Base-by-base conservation (phyloP, 202 grass and related monocot species). In the Saccharum hybrid region DNA sequence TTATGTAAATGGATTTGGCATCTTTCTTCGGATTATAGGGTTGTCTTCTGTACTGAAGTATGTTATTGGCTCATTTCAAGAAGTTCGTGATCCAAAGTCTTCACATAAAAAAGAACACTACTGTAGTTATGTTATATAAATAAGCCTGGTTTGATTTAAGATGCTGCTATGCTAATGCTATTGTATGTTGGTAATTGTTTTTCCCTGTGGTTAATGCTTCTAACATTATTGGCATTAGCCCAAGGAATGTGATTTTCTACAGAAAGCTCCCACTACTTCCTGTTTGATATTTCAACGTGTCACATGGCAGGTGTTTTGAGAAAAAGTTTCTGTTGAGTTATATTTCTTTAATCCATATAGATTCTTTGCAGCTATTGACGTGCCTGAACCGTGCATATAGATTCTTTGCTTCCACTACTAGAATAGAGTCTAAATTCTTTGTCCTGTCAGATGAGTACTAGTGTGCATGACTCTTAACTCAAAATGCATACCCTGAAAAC, bases 231-330 rank as follows among this genome's bases (percentile, higher is more conserved):
- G 61, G 42, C 46, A 68, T 30, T 45, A 75, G 45, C 36, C 57
- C 72, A 84, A 68, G 37, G 34, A 68, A 68, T 59, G 31, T 37
- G 10, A 48, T 83, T 13, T 68, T 68, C 46, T 22, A 33, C 14
- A 54, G 43, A 83, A 75, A 74, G 40, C 30, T 64, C 41, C 36
- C 23, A 59, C 0, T 61, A 14, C 38, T 61, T 60, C 51, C 38
- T 70, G 12, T 46, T 84, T 84, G 18, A 69, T 40, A 68, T 76
- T 76, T 59, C 5, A 76, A 76, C 9, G 15, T 64, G 37, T 63
- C 33, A 63, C 3, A 9, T 75, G 33, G 51, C 54, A 26, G 11
- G 12, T 76, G 37, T 76, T 60, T 62, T 72, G 37, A 48, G 9
- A 16, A 21, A n/a, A 76, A 76, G 57, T 60, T 2, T 49, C 1